These are phyloP conservation scores for Chaetomium sp. DNA, from an alignment of 2,329 filamentous ascomycete genomes.

Conservation along the genomic window DNA sequence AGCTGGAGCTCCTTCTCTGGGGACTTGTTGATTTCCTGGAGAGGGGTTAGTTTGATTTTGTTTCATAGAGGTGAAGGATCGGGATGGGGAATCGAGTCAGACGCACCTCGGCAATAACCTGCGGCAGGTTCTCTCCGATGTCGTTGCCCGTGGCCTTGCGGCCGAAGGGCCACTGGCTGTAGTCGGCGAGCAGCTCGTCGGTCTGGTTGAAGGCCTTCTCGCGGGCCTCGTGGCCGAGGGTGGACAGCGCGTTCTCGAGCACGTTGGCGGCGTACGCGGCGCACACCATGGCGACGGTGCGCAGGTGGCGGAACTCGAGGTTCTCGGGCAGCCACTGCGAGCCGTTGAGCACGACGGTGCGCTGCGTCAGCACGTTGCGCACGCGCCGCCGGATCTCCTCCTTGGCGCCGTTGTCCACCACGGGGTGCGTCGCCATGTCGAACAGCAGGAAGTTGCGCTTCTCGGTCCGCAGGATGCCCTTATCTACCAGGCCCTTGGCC, in stretches of 20 bases:
- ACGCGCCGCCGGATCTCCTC: slow-evolving; percentile 94
- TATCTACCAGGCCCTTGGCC: slow-evolving; percentile 96
- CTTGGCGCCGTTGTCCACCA: slow-evolving; percentile 94
- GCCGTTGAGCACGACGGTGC: slow-evolving; percentile 84
- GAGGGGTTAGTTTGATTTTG: background rate
- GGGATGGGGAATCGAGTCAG: background rate
- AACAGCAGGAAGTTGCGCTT: slow-evolving; percentile 99
- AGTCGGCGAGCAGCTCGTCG: slow-evolving; percentile 92
- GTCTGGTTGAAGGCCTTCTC: slow-evolving; percentile 96
- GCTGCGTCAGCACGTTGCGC: slow-evolving; percentile 86
- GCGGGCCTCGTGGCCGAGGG: slow-evolving; percentile 87
- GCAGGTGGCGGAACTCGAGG: slow-evolving; percentile 88
- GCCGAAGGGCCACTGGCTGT: slow-evolving; percentile 96
- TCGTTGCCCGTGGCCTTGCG: slow-evolving; percentile 77
- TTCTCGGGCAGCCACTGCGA: slow-evolving; percentile 92
- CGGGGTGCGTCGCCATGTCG: slow-evolving; percentile 98
- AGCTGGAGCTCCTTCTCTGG: slow-evolving; percentile 96
- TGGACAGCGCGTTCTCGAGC: slow-evolving; percentile 93
- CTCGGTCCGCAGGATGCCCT: slow-evolving; percentile 96
- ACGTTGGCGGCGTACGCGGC: slow-evolving; percentile 98
- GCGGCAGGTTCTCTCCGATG: slow-evolving; percentile 88
- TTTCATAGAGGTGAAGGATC: background rate
- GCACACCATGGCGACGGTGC: slow-evolving; percentile 95
- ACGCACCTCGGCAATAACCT: slow-evolving; percentile 74
- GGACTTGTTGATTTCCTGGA: slow-evolving; percentile 73